Evolutionary conservation across 2,329 filamentous ascomycete species (phyloP).

Genomic region (Aurifilum marmelostoma): DNA sequence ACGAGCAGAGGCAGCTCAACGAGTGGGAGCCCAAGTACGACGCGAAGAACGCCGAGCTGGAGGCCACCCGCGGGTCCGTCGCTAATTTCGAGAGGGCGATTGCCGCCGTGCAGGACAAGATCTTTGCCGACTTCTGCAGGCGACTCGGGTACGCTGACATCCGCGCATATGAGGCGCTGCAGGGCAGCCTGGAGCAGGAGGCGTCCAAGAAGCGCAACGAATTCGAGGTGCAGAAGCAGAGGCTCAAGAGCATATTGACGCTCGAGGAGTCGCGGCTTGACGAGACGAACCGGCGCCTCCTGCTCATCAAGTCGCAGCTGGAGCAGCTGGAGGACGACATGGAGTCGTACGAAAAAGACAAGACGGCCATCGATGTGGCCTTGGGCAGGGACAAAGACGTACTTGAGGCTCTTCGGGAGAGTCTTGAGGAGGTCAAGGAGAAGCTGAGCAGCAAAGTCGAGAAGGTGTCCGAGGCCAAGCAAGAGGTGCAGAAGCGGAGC

Average conservation of each 20-base stretch:
- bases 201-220: slow-evolving; percentile 83
- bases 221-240: slow-evolving; percentile 82
- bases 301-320: slow-evolving; percentile 67
- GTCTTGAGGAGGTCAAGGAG: slow-evolving; percentile 69
- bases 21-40: slow-evolving; percentile 79
- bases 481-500: slow-evolving; percentile 80
- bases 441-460: slow-evolving; percentile 71
- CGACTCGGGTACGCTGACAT: slow-evolving; percentile 87
- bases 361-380: slow-evolving; percentile 72
- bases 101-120: slow-evolving; percentile 80
- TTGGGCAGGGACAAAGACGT: slow-evolving; percentile 76
- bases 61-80: slow-evolving; percentile 56
- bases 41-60: slow-evolving; percentile 70
- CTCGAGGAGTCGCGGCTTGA: slow-evolving; percentile 58
- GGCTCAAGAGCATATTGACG: slow-evolving; percentile 64
- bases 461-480: slow-evolving; percentile 75
- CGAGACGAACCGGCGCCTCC: slow-evolving; percentile 70
- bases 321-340: slow-evolving; percentile 71
- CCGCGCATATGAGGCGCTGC: slow-evolving; percentile 89
- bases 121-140: slow-evolving; percentile 85
- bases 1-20: slow-evolving; percentile 71
- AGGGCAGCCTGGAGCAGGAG: slow-evolving; percentile 90
- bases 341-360: slow-evolving; percentile 70
- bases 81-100: slow-evolving; percentile 65
- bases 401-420: slow-evolving; percentile 74